Evolutionary conservation across 305 asterid species (phyloP).

Genomic region (Salvia sclarea): DNA sequence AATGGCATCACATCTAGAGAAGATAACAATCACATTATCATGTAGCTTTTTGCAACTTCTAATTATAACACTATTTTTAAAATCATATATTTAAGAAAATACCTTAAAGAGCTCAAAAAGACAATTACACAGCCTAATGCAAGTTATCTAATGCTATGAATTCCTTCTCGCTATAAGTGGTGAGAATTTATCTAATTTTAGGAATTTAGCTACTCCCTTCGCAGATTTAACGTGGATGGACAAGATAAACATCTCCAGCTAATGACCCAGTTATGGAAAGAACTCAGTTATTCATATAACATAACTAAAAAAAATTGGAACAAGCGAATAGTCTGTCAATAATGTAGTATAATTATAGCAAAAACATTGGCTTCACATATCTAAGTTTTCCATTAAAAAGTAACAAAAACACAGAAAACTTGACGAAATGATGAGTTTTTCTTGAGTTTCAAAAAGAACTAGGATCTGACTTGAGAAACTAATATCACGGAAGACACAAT

Average conservation of each 20-base stretch:
- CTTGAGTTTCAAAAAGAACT: not conserved
- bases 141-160: not conserved
- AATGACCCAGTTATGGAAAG: conserved; percentile 13
- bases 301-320: conserved; percentile 8
- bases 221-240: not conserved
- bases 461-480: not conserved
- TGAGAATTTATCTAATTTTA: not conserved
- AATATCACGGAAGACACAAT: conserved; percentile 11
- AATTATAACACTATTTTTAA: conserved; percentile 1
- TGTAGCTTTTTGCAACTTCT: not conserved
- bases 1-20: conserved; percentile 19
- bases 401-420: not conserved
- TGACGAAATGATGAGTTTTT: not conserved
- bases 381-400: not conserved
- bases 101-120: conserved; percentile 9
- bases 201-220: not conserved
- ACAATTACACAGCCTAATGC: not conserved
- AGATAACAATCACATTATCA: conserved; percentile 1
- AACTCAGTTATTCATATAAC: not conserved
- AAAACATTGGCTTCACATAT: no score
- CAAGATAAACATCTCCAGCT: conserved; percentile 6
- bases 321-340: conserved; percentile 13
- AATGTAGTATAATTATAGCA: not conserved
- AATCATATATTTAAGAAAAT: not conserved
- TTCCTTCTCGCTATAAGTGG: not conserved